Percentiles rank a stretch among this genome's conserved stretches.
Evolutionary conservation across 2,329 filamentous ascomycete genomes (phyloP).

Genomic region (Rhexocercosporidium sp.): DNA sequence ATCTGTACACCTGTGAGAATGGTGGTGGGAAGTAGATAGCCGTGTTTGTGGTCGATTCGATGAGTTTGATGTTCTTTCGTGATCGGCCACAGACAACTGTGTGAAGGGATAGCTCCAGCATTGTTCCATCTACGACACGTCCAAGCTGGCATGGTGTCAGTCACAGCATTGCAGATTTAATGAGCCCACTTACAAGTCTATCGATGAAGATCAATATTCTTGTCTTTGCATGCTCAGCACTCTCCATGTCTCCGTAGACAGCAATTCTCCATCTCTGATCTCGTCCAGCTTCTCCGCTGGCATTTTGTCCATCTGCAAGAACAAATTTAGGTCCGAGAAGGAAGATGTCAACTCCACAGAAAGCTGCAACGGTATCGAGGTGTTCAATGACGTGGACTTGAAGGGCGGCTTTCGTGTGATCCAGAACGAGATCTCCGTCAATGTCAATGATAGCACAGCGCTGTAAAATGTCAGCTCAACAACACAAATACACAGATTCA

Average conservation of each 20-base stretch:
- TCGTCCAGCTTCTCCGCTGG: slow-evolving; percentile 75
- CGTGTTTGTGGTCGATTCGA: slow-evolving; percentile 93
- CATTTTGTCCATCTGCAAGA: slow-evolving; percentile 74
- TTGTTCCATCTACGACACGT: slow-evolving; percentile 77
- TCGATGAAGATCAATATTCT: slow-evolving; percentile 97
- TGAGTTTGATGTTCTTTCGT: slow-evolving; percentile 96
- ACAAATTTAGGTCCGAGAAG: slow-evolving; percentile 88
- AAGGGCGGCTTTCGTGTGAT: slow-evolving; percentile 68
- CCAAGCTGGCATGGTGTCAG: slow-evolving; percentile 62
- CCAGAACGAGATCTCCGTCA: slow-evolving; percentile 87
- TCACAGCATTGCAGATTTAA: slow-evolving; percentile 35
- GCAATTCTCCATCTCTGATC: slow-evolving; percentile 91
- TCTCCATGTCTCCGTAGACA: slow-evolving; percentile 95
- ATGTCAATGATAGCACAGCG: slow-evolving; percentile 93
- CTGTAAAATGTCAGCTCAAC: slow-evolving; percentile 51
- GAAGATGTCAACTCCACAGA: slow-evolving; percentile 96
- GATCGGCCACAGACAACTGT: slow-evolving; percentile 92
- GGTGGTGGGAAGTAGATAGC: slow-evolving; percentile 98
- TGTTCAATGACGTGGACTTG: slow-evolving; percentile 80
- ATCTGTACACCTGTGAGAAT: slow-evolving; percentile 90
- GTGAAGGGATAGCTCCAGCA: slow-evolving; percentile 85
- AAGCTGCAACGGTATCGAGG: slow-evolving; percentile 83
- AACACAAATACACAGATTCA: slow-evolving; percentile 29
- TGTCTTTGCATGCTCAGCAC: slow-evolving; percentile 95
- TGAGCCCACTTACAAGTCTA: slow-evolving; percentile 34